These are phyloP conservation scores for Nakaseomyces uthaithaninus DNA, from an alignment of 1,139 yeast species.

Conservation along the genomic window DNA sequence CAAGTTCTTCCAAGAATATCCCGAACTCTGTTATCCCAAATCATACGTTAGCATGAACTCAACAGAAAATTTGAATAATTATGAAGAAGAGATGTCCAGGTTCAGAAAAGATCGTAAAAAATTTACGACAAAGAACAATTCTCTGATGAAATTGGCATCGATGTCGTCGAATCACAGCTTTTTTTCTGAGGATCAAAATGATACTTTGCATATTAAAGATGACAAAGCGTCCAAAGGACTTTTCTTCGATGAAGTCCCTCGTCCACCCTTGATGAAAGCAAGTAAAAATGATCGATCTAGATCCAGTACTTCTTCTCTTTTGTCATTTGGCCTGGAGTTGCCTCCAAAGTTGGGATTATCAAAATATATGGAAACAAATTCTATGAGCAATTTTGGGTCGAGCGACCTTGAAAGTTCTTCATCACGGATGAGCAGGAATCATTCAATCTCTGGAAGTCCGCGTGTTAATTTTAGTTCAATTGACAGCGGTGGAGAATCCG, in stretches of 20 bases:
- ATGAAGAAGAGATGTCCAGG: slow-evolving; percentile 65
- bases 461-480: background rate
- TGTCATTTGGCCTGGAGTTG: slow-evolving; percentile 18
- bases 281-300: slow-evolving; percentile 4
- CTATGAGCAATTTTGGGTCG: background rate
- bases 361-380: slow-evolving; percentile 2
- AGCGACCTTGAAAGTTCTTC: slow-evolving; percentile 2
- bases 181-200: background rate
- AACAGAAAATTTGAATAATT: slow-evolving; percentile 50
- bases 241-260: background rate
- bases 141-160: slow-evolving; percentile 25
- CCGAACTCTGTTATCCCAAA: slow-evolving; percentile 56
- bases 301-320: slow-evolving; percentile 10
- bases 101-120: slow-evolving; percentile 55
- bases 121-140: slow-evolving; percentile 33
- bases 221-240: slow-evolving; percentile 4
- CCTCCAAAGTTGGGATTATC: slow-evolving; percentile 21
- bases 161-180: slow-evolving; percentile 10
- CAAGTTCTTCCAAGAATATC: slow-evolving; percentile 49
- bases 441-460: slow-evolving; percentile 3
- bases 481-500: slow-evolving; percentile 2
- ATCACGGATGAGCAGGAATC: background rate
- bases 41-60: slow-evolving; percentile 86
- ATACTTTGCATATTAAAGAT: background rate
- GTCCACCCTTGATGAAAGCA: slow-evolving; percentile 1